Percentiles rank a stretch among this genome's conserved stretches.
Conservation (phyloP, 2,329 filamentous ascomycete genomes). For the Talaromyces amestolkiae region DNA sequence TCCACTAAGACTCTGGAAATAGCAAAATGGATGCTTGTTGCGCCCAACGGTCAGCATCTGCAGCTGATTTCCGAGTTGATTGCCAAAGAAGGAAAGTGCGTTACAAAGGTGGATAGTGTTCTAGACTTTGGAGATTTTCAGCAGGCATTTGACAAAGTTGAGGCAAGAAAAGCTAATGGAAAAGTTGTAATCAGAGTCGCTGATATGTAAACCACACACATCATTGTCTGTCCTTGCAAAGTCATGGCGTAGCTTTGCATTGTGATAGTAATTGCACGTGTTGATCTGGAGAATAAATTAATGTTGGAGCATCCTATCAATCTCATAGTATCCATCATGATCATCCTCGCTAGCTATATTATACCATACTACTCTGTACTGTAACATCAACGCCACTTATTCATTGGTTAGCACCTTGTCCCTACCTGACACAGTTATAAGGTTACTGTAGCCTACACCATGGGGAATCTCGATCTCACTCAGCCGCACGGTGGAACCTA, state of each 20-base stretch:
- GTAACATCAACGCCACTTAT: too few species aligned
- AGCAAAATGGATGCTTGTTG: constrained; percentile 13
- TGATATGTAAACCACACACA: background rate
- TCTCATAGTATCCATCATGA: too few species aligned
- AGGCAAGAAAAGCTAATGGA: constrained; percentile 9
- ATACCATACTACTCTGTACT: too few species aligned
- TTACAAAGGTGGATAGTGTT: constrained; percentile 12
- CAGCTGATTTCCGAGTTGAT: constrained; percentile 7
- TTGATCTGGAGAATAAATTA: background rate
- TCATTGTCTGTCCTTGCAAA: background rate
- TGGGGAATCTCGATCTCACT: too few species aligned
- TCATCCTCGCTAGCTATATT: too few species aligned
- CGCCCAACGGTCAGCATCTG: constrained; percentile 2
- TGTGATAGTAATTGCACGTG: background rate
- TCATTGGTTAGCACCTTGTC: too few species aligned
- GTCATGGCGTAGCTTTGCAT: background rate
- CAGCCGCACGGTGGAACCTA: too few species aligned
- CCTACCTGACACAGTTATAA: too few species aligned
- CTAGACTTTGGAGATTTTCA: constrained; percentile 14
- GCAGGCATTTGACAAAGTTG: constrained; percentile 15
- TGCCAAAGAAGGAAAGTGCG: constrained; percentile 1
- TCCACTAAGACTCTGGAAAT: background rate
- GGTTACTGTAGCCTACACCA: too few species aligned
- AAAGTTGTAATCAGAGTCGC: constrained; percentile 12
- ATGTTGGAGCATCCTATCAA: too few species aligned